Evolutionary conservation across 2,329 filamentous ascomycete species (phyloP), one percentile per base, ranked within the genome.

Genomic region (Iodosphaeria phyllophila): DNA sequence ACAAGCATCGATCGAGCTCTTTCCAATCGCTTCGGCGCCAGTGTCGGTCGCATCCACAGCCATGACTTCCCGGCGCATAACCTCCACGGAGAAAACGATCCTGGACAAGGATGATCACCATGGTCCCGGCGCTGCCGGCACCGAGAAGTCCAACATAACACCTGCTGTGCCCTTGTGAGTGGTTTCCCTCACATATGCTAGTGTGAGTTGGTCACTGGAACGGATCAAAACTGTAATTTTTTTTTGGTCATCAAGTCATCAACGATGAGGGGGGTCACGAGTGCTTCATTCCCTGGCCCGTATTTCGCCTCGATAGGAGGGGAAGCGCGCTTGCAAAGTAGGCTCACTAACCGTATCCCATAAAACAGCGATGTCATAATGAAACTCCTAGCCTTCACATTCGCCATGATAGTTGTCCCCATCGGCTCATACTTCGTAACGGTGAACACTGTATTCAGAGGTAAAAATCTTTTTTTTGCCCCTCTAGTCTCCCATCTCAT

Each of bases 391-490:
- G 73, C 66, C 34, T 95, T 93, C 53, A 92, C 84, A 1, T 57
- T 84, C 19, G 84, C 83, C 44, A 95, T 98, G 86, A 64, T 93
- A 31, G 64, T 76, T 10, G 52, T 78, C 12, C 89, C 89, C 9
- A 80, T 98, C 37, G 74, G 79, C 20, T 82, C 77, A 20, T 98
- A 93, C 51, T 98, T 91, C 47, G 41, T 77, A 22, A 77, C 78
- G 0, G 61, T 92, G 15, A 65, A 84, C 42, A 64, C 58, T 1
- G 39, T 93, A 15, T 93, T 92, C 51, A 58, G 60, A 38, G 84
- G 86, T 84, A 54, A 28, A 54, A 11, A 16, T 22, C 13, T 20
- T 10, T 7, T 6, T 20, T 18, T 16, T n/a, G n/a, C n/a, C n/a
- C n/a, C n/a, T n/a, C n/a, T n/a, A n/a, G n/a, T n/a, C n/a, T n/a